These are phyloP conservation scores for Marasmius fiardii DNA, from an alignment of 1,284 basidiomycete genomes.

Conservation along the genomic window DNA sequence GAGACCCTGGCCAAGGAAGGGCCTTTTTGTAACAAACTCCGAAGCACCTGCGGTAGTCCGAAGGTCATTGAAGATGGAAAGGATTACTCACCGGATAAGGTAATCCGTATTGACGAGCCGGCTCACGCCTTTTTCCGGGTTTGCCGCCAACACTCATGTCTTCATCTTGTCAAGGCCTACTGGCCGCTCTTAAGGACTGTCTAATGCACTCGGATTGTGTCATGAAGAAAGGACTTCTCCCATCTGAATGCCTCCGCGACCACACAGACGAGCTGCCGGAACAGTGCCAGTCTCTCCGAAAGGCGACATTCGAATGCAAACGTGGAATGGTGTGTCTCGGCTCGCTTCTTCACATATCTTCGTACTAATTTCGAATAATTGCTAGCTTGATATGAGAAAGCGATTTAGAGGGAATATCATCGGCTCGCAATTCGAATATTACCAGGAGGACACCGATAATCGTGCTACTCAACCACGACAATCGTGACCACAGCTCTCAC, in stretches of 20 bases:
- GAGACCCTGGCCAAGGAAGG: slow-evolving; percentile 64
- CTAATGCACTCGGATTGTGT: slow-evolving; percentile 82
- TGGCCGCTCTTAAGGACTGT: slow-evolving; percentile 76
- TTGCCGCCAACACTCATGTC: slow-evolving; percentile 47
- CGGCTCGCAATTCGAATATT: slow-evolving; percentile 46
- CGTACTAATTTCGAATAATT: slow-evolving; percentile 1
- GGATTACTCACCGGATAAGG: background rate
- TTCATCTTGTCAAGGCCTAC: slow-evolving; percentile 72
- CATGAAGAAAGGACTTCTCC: slow-evolving; percentile 63
- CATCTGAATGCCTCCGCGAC: slow-evolving; percentile 76
- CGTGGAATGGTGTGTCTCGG: slow-evolving; percentile 72
- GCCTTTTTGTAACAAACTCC: slow-evolving; percentile 41
- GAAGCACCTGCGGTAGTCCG: slow-evolving; percentile 32
- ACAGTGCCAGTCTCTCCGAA: slow-evolving; percentile 69
- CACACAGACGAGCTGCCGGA: slow-evolving; percentile 73
- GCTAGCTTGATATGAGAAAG: slow-evolving; percentile 81
- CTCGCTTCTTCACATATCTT: background rate
- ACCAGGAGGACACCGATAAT: slow-evolving; percentile 21
- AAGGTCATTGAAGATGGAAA: slow-evolving; percentile 5
- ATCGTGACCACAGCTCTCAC: background rate
- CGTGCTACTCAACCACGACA: background rate
- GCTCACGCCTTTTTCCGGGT: background rate
- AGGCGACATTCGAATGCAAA: slow-evolving; percentile 85
- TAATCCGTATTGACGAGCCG: background rate
- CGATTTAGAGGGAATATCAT: slow-evolving; percentile 74